Evolutionary conservation across 202 grass and related monocot genomes (phyloP), one percentile per base, ranked within the genome.

Genomic region (Setaria viridis): DNA sequence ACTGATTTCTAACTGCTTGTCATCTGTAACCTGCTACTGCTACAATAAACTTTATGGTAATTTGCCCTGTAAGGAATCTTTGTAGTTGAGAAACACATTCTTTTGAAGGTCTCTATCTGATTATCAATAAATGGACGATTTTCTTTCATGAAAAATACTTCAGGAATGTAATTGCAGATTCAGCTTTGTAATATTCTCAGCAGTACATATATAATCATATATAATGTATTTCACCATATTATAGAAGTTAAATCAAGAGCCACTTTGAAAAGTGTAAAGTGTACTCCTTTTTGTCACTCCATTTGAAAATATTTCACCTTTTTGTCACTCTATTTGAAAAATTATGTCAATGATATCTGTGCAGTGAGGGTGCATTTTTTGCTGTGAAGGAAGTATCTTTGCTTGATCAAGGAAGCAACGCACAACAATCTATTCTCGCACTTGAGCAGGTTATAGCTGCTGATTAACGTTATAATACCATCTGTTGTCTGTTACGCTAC

Each of bases 301-400:
- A 58, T 57, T 83, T 66, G 17, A 25, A 81, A 84, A 77, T 2
- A 47, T 62, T 74, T 58, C 17, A 47, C 47, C 45, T 50, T 80
- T 35, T 33, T 65, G 1, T 9, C 20, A 37, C 47, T 51, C 34
- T 11, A 58, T 57, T 83, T 66, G 17, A 25, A 81, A 84, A 77
- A 1, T 50, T 80, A 29, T 33, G 15, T 69, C 9, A 84, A 71
- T 57, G 7, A 42, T 77, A 64, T 90, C n/a, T 81, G 42, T 93
- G 33, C 85, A 99, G 97, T 55, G 97, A 97, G 82, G 97, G 97
- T 84, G 89, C 90, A 3, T 99, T 99, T 89, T 99, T 99, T 89
- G 94, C 97, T 76, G 90, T 99, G 84, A 99, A 99, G 90, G 97
- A 99, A 92, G 97, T 99, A 37, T 94, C 94, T 80, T 97, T 99